Conservation (phyloP, 202 grass and related monocot species). For the Zoysia matrella region DNA sequence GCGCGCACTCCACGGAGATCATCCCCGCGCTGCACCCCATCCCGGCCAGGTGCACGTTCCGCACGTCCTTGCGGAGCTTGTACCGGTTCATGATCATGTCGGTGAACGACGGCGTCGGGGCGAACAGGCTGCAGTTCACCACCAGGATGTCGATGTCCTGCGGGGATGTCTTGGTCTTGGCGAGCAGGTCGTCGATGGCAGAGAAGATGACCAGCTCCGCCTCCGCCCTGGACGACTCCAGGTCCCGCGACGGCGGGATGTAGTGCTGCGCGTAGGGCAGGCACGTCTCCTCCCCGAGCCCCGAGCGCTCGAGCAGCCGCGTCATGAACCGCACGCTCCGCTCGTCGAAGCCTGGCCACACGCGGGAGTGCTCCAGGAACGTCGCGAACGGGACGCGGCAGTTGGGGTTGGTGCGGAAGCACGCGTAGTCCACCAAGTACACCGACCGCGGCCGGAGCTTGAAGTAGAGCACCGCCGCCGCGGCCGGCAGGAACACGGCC, state of each 20-base stretch:
- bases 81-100: constrained; percentile 88
- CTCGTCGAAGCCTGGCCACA: constrained; percentile 33
- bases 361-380: constrained; percentile 76
- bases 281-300: no score
- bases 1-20: constrained; percentile 41
- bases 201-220: no score
- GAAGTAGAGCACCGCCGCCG: constrained; percentile 42
- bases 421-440: constrained; percentile 83
- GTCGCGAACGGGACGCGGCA: constrained; percentile 80
- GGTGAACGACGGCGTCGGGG: constrained; percentile 75
- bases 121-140: constrained; percentile 93
- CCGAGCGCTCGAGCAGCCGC: no score
- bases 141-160: constrained; percentile 71
- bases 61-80: constrained; percentile 12
- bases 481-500: no score
- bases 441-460: constrained; percentile 57
- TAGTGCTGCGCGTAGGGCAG: no score
- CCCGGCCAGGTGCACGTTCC: no score
- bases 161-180: constrained; percentile 52
- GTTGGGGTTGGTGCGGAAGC: constrained; percentile 58
- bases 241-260: no score
- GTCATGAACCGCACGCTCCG: no score
- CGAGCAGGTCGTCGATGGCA: constrained; percentile 24
- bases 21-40: no score
- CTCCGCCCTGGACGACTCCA: no score